Evolutionary conservation across 2,329 filamentous ascomycete species (phyloP).

Genomic region (Ascosphaera acerosa): DNA sequence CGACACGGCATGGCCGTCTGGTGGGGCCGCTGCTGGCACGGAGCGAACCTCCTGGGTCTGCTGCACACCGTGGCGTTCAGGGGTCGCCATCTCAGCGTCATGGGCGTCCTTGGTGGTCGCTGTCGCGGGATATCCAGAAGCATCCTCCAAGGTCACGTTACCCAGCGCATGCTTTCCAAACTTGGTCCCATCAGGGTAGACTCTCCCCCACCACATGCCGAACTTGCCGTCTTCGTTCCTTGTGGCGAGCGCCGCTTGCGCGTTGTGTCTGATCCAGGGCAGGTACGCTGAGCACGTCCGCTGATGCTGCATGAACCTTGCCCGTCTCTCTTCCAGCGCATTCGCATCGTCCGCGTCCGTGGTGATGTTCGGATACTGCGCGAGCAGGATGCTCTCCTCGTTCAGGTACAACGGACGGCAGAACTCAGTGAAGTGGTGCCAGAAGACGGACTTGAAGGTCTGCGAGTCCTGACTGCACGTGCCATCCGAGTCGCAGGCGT

Average conservation of each 20-base stretch:
- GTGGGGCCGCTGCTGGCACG: neutral
- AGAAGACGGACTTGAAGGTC: constrained; percentile 88
- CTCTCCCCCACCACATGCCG: constrained; percentile 61
- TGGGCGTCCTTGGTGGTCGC: neutral
- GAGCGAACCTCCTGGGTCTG: neutral
- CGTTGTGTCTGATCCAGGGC: constrained; percentile 58
- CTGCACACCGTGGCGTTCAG: neutral
- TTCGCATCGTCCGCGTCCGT: constrained; percentile 11
- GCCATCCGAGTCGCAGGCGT: constrained; percentile 50
- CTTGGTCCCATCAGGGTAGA: constrained; percentile 7
- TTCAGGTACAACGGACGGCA: constrained; percentile 37
- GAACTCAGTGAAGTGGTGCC: constrained; percentile 63
- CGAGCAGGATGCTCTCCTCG: constrained; percentile 20
- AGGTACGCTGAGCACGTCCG: constrained; percentile 39
- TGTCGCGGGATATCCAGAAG: no score
- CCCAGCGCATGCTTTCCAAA: constrained; percentile 2
- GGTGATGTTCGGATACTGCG: constrained; percentile 9
- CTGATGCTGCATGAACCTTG: constrained; percentile 26
- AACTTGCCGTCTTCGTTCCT: constrained; percentile 43
- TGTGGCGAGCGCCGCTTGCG: constrained; percentile 43
- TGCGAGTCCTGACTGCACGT: constrained; percentile 63
- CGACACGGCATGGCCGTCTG: no score
- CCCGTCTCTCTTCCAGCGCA: constrained; percentile 19
- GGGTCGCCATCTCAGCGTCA: neutral
- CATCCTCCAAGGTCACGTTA: neutral